A percentile compares a stretch with the other conserved stretches of the same genome.
Conservation (phyloP, 192 early-diverging fungal species). For the Backusella australiensis region DNA sequence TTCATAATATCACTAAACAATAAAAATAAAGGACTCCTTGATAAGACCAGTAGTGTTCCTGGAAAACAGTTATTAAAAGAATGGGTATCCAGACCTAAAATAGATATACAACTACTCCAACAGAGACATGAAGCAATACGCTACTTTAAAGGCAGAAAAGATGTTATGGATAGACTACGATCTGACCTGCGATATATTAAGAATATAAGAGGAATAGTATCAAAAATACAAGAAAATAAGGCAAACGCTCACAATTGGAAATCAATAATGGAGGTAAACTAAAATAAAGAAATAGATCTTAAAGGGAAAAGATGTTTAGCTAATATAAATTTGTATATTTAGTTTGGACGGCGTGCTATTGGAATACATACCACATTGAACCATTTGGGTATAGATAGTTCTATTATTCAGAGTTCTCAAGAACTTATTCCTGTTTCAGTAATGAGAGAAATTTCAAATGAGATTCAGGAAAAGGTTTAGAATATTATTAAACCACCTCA, state of each 20-base stretch:
- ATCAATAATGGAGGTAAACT: conserved; percentile 51
- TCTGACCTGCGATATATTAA: conserved; percentile 41
- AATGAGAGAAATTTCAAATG: neutral
- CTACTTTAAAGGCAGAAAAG: conserved; percentile 48
- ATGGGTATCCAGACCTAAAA: conserved; percentile 68
- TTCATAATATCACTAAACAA: neutral
- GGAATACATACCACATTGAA: conserved; percentile 40
- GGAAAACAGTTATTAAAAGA: conserved; percentile 57
- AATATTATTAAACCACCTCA: neutral
- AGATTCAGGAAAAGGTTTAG: conserved; percentile 32
- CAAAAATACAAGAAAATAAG: conserved; percentile 43
- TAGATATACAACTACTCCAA: conserved; percentile 44
- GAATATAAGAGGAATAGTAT: conserved; percentile 25
- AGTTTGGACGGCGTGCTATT: conserved; percentile 62
- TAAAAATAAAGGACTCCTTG: conserved; percentile 53
- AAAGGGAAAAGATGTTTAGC: neutral
- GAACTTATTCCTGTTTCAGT: neutral
- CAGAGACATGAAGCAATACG: conserved; percentile 56
- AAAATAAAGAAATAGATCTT: neutral
- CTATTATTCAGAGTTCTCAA: conserved; percentile 27
- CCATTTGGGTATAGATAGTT: conserved; percentile 16
- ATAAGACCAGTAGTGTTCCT: conserved; percentile 56
- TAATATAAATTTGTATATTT: neutral
- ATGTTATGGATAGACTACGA: neutral
- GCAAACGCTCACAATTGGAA: conserved; percentile 58